Percentiles rank a stretch among this genome's conserved stretches.
Conservation (phyloP, 2,329 filamentous ascomycete species). For the Sporothrix globosa region DNA sequence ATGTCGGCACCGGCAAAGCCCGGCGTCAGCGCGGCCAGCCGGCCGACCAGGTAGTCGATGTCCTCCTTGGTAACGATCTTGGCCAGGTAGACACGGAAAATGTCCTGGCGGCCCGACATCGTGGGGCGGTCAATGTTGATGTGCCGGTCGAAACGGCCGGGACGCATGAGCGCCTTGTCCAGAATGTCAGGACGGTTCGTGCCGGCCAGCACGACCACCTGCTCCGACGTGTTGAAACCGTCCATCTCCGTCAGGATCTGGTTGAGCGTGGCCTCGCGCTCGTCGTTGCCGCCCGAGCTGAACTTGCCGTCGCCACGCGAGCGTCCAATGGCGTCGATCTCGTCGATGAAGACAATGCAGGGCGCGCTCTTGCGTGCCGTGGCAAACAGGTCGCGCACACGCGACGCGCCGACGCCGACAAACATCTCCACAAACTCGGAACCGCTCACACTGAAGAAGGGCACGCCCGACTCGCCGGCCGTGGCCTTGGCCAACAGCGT, state of each 20-base stretch:
- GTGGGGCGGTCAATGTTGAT: slow-evolving; percentile 94
- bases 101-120: slow-evolving; percentile 94
- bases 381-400: slow-evolving; percentile 91
- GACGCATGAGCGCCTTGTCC: slow-evolving; percentile 94
- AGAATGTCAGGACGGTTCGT: slow-evolving; percentile 95
- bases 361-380: slow-evolving; percentile 94
- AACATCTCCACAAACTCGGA: slow-evolving; percentile 99
- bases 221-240: slow-evolving; percentile 94
- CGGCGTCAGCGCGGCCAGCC: slow-evolving; percentile 88
- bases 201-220: slow-evolving; percentile 94
- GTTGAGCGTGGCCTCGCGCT: slow-evolving; percentile 94
- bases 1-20: slow-evolving; percentile 98
- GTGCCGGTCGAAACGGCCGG: slow-evolving; percentile 94
- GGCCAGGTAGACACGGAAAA: slow-evolving; percentile 90
- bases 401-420: slow-evolving; percentile 93
- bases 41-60: slow-evolving; percentile 81
- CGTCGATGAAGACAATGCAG: slow-evolving; percentile 99
- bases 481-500: slow-evolving; percentile 96
- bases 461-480: slow-evolving; percentile 92
- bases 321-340: slow-evolving; percentile 97
- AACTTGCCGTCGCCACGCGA: slow-evolving; percentile 77
- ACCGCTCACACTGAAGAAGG: slow-evolving; percentile 97
- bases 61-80: slow-evolving; percentile 95
- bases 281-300: slow-evolving; percentile 85
- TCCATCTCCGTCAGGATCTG: slow-evolving; percentile 99